Conservation (phyloP, 768 basidiomycete genomes). For the Phylloporus arenicola region DNA sequence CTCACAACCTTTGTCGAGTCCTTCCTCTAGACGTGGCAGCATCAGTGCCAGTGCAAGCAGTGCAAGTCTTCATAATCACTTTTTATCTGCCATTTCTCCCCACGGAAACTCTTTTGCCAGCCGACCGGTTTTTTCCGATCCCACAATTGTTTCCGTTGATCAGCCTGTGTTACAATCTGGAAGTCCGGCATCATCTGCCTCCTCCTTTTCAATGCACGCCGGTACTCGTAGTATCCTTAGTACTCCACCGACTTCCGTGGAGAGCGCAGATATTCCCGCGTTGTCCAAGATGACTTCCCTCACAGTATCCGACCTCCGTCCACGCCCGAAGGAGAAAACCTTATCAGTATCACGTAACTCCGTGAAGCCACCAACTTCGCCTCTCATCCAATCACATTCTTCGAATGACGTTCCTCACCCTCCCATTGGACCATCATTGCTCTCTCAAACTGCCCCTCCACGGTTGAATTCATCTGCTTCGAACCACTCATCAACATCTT, state of each 20-base stretch:
- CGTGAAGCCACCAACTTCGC: conserved; percentile 13
- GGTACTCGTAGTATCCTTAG: conserved; percentile 35
- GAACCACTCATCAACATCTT: conserved; percentile 18
- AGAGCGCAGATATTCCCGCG: conserved; percentile 37
- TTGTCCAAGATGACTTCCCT: conserved; percentile 27
- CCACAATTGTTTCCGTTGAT: conserved; percentile 1
- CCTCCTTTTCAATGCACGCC: conserved; percentile 41
- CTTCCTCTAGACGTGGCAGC: conserved; percentile 31
- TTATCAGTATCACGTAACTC: background rate
- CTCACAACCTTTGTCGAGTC: conserved; percentile 72
- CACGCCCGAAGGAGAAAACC: background rate
- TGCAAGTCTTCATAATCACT: conserved; percentile 14
- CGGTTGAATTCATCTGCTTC: conserved; percentile 13
- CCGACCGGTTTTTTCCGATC: conserved; percentile 16
- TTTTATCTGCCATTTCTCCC: conserved; percentile 7
- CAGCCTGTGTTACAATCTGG: conserved; percentile 28
- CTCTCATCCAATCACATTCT: conserved; percentile 23
- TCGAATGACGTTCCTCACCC: conserved; percentile 16
- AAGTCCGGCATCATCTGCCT: conserved; percentile 35
- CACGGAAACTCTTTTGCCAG: conserved; percentile 15
- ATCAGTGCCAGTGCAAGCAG: conserved; percentile 27
- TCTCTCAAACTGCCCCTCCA: conserved; percentile 59
- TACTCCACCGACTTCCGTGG: conserved; percentile 52
- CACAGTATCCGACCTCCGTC: conserved; percentile 8
- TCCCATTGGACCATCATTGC: conserved; percentile 45